phyloP scores from a whole-genome alignment of 306 rosid species.

The Calophaca sinica region DNA sequence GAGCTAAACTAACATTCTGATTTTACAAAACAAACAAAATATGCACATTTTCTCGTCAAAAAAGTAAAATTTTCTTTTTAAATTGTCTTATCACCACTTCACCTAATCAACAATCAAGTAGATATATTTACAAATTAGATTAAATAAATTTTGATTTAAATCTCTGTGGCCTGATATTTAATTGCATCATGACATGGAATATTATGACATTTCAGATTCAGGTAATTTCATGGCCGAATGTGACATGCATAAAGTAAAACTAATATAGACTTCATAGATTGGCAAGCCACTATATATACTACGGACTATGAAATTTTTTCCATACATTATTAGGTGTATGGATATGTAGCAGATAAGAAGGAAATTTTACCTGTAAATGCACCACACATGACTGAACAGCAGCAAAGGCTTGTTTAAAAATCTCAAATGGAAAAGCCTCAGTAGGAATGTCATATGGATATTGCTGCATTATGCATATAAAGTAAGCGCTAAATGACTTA shows the following conservation, averaged over 20 bases:
- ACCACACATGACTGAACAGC: slow-evolving; percentile 98
- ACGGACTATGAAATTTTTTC: background rate
- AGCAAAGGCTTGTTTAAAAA: slow-evolving; percentile 98
- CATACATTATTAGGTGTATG: background rate
- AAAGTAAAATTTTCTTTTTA: slow-evolving; percentile 13
- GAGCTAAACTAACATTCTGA: slow-evolving; percentile 98
- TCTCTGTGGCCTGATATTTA: slow-evolving; percentile 8
- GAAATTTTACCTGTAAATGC: slow-evolving; percentile 82
- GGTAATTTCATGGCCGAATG: slow-evolving; percentile 2
- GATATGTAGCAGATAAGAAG: slow-evolving; percentile 12
- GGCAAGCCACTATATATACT: background rate
- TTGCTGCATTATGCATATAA: slow-evolving; percentile 71
- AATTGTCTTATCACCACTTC: slow-evolving; percentile 33
- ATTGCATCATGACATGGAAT: slow-evolving; percentile 31
- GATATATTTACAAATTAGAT: slow-evolving; percentile 32
- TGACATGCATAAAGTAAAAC: slow-evolving; percentile 6
- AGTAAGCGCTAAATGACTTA: slow-evolving; percentile 41
- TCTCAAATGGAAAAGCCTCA: slow-evolving; percentile 95
- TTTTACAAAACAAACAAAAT: slow-evolving; percentile 28
- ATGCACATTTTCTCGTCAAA: slow-evolving; percentile 11
- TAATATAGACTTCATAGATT: background rate
- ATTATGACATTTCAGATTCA: slow-evolving; percentile 32
- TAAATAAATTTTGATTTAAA: slow-evolving; percentile 5
- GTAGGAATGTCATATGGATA: slow-evolving; percentile 97
- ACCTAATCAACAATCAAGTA: slow-evolving; percentile 28